Evolutionary conservation across 2,329 filamentous ascomycete species (phyloP).

Genomic region (Triangularia verruculosa): DNA sequence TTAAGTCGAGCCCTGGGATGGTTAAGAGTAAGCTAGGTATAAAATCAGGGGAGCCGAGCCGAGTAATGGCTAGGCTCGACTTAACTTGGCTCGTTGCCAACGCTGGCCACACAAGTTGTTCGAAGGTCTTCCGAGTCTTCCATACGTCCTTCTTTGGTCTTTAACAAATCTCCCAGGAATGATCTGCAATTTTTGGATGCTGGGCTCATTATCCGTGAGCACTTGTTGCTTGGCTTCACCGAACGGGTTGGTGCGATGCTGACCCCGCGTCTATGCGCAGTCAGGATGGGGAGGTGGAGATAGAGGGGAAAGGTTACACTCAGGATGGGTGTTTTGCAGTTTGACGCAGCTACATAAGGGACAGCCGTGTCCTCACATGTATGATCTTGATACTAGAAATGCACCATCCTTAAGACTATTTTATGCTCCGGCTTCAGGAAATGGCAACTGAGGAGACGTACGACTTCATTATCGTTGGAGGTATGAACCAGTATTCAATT

Average conservation of each 20-base stretch:
- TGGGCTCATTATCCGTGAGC: not conserved
- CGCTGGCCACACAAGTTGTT: not conserved
- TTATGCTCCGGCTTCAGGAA: no score
- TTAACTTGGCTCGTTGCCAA: no score
- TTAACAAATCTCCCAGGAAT: not conserved
- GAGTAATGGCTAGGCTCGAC: no score
- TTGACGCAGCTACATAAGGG: not conserved
- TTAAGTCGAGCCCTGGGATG: no score
- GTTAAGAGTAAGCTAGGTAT: no score
- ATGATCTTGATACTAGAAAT: no score
- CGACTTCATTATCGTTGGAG: slow-evolving; percentile 37
- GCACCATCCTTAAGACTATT: no score
- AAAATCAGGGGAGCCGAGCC: no score
- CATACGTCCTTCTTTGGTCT: not conserved
- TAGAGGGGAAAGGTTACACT: not conserved
- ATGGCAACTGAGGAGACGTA: not conserved
- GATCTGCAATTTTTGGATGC: not conserved
- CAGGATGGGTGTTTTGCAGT: not conserved
- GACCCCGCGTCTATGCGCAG: not conserved
- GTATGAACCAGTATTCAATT: slow-evolving; percentile 24
- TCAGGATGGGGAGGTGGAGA: not conserved
- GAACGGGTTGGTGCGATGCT: not conserved
- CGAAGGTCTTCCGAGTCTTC: not conserved
- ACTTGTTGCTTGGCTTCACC: not conserved
- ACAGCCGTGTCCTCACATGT: not conserved